Conservation (phyloP, 148 eudicot genomes). For the Rhododendron molle region DNA sequence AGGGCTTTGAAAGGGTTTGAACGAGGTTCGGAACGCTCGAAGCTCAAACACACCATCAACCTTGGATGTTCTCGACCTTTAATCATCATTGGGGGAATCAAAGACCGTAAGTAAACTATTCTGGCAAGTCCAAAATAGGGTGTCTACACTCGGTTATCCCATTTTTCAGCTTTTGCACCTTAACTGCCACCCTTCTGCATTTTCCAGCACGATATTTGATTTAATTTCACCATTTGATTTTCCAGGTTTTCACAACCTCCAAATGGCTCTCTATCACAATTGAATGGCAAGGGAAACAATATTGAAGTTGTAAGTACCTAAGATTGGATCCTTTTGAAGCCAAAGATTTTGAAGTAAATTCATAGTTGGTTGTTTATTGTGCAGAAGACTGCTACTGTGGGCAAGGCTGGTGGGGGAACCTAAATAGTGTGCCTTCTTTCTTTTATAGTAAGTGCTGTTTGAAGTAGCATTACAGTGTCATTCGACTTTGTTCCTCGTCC, state of each 20-base stretch:
- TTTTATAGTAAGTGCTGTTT: constrained; percentile 18
- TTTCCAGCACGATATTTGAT: background rate
- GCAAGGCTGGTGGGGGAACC: constrained; percentile 40
- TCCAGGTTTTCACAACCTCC: constrained; percentile 60
- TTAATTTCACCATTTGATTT: constrained; percentile 1
- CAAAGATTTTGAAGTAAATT: background rate
- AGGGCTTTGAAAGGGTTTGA: too few relatives aligned
- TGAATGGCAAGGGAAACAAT: constrained; percentile 38
- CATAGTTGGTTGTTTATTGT: background rate
- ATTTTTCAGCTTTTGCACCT: background rate
- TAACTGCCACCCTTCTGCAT: background rate
- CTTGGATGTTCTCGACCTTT: too few relatives aligned
- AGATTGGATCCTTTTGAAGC: background rate
- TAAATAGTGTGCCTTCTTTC: constrained; percentile 15
- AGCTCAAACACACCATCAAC: too few relatives aligned
- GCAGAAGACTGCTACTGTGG: constrained; percentile 43
- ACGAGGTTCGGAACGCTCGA: too few relatives aligned
- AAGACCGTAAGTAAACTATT: too few relatives aligned
- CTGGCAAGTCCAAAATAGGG: too few relatives aligned
- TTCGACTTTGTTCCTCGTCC: background rate
- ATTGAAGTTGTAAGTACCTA: constrained; percentile 35
- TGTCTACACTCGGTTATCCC: too few relatives aligned
- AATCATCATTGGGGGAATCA: too few relatives aligned
- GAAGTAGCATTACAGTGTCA: background rate
- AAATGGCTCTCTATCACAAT: constrained; percentile 25